Evolutionary conservation across 208 protist species (phyloP).

Genomic region (Leishmania mexicana): DNA sequence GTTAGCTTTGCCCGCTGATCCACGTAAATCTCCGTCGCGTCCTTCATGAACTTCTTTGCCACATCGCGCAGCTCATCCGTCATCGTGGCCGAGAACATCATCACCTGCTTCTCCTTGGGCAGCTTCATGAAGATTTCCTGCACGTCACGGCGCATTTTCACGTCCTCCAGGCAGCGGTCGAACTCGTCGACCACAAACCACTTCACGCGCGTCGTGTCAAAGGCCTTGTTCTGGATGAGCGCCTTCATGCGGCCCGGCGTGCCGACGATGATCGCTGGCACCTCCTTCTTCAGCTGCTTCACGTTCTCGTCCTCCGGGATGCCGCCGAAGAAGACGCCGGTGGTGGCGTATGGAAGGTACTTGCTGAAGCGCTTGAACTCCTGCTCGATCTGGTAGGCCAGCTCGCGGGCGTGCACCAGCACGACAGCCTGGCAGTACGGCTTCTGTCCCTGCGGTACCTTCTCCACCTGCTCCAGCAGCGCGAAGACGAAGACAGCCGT

Average conservation of each 20-base stretch:
- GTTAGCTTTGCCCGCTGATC: slow-evolving; percentile 99
- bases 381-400: slow-evolving; percentile 99
- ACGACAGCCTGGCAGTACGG: slow-evolving; percentile 91
- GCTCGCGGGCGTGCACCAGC: slow-evolving; percentile 98
- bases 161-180: slow-evolving; percentile 97
- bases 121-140: slow-evolving; percentile 98
- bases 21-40: slow-evolving; percentile 97
- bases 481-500: slow-evolving; percentile 99
- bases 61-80: slow-evolving; percentile 94
- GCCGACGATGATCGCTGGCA: slow-evolving; percentile 97
- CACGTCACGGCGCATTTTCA: slow-evolving; percentile 97
- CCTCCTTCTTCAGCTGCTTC: slow-evolving; percentile 83
- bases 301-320: slow-evolving; percentile 91
- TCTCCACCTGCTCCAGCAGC: slow-evolving; percentile 97
- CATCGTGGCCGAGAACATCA: slow-evolving; percentile 99
- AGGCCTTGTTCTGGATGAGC: slow-evolving; percentile 91
- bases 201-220: slow-evolving; percentile 96
- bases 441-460: slow-evolving; percentile 82
- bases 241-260: slow-evolving; percentile 97
- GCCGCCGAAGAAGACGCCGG: slow-evolving; percentile 97
- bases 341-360: slow-evolving; percentile 95
- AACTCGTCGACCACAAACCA: slow-evolving; percentile 99
- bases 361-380: slow-evolving; percentile 99
- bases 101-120: slow-evolving; percentile 98
- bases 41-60: slow-evolving; percentile 98